Percentiles rank a stretch among this genome's conserved stretches.
These are phyloP conservation scores for Xylariomycetidae sp. DNA, from an alignment of 2,329 filamentous ascomycete genomes.

Conservation along the genomic window DNA sequence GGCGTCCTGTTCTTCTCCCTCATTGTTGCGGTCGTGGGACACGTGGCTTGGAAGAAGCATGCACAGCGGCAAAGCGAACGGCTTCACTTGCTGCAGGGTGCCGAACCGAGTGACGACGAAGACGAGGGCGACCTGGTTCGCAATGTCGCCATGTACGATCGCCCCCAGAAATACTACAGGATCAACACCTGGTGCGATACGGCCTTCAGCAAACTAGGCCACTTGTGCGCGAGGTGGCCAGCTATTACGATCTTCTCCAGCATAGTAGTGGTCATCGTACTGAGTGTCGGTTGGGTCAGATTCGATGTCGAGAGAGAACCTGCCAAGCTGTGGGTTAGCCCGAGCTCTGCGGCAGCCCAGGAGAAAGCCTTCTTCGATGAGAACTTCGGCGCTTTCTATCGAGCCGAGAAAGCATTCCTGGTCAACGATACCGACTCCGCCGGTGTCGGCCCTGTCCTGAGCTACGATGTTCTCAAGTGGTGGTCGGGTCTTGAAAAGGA, in stretches of 20 bases:
- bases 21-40: conserved; percentile 61
- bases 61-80: conserved; percentile 71
- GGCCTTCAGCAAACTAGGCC: conserved; percentile 74
- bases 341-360: conserved; percentile 79
- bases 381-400: conserved; percentile 93
- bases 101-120: conserved; percentile 81
- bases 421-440: conserved; percentile 73
- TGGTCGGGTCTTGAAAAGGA: conserved; percentile 87
- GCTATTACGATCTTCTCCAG: conserved; percentile 73
- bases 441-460: conserved; percentile 70
- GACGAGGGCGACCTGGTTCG: conserved; percentile 83
- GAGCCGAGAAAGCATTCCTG: conserved; percentile 86
- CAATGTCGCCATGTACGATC: conserved; percentile 69
- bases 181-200: conserved; percentile 79
- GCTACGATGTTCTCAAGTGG: conserved; percentile 84
- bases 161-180: conserved; percentile 71
- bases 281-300: conserved; percentile 82
- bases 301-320: conserved; percentile 91
- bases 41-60: conserved; percentile 70
- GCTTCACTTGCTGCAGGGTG: conserved; percentile 80
- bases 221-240: conserved; percentile 76
- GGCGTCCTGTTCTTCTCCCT: conserved; percentile 65
- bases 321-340: conserved; percentile 93
- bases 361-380: conserved; percentile 92
- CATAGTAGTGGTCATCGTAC: conserved; percentile 65